Evolutionary conservation across 1,284 basidiomycete genomes (phyloP), one percentile per base, ranked within the genome.

Genomic region (Ustilago esculenta): DNA sequence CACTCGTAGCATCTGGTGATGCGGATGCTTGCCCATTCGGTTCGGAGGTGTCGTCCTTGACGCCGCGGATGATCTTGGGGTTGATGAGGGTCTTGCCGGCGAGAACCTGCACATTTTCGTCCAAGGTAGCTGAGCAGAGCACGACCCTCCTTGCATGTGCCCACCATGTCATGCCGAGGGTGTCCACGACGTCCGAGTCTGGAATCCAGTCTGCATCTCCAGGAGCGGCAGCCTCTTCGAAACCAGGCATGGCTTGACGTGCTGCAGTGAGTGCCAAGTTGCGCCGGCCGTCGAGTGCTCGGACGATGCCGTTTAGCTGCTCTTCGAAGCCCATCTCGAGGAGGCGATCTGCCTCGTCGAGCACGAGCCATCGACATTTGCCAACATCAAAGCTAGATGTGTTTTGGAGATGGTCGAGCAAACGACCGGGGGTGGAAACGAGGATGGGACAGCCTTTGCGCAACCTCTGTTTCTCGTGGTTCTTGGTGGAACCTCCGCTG

Each of bases 61-160:
- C 45, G 5, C 80, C 83, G 14, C 84, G 79, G 65, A 86, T 84
- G n/a, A 85, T 77, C 34, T 84, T 75, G 0, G 86, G 86, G 43
- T 85, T 73, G 41, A 81, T 84, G 30, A 98, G 85, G 1, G 92
- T 87, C 29, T 88, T 89, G 6, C 93, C 94, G 0, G 94, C 92
- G 20, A 99, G 85, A 72, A 92, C 91, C 82, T 98, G 92, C 4
- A 98, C 94, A 72, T 93, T 92, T 71, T 96, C 94, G 51, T 90
- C 87, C 35, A 98, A 92, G 0, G 96, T 99, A 4, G 96, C 96
- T 8, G 94, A 97, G 85, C 96, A 99, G 12, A 99, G 86, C 15
- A 99, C 86, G 0, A 93, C 95, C 71, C 92, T 55, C n/a, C 79
- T 56, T 90, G 88, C 27, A 94, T 71, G 52, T 15, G 65, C 53